A percentile compares a stretch with the other conserved stretches of the same genome.
Conservation (phyloP, 176 grass and related monocot species). For the Rhipidocladum racemiflorum region DNA sequence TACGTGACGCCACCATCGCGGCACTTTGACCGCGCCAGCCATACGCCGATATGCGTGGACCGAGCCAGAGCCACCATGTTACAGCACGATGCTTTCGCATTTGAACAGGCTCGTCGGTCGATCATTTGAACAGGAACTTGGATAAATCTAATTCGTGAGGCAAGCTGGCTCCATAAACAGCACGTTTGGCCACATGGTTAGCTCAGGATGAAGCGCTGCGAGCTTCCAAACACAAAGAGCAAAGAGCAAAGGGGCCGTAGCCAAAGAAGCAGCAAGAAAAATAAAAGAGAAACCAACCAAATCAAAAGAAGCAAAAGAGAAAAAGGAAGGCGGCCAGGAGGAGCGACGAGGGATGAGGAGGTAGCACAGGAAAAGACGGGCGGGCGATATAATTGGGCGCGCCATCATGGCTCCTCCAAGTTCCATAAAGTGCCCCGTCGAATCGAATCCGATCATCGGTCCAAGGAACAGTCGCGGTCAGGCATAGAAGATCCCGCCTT, state of each 20-base stretch:
- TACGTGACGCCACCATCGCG: not conserved
- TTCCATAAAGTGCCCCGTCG: constrained; percentile 50
- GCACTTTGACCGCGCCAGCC: not conserved
- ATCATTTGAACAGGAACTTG: not conserved
- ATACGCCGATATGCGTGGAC: not conserved
- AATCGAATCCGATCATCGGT: constrained; percentile 79
- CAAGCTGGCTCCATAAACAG: not conserved
- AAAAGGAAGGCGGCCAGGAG: constrained; percentile 1
- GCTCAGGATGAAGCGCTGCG: not conserved
- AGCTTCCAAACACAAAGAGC: constrained; percentile 23
- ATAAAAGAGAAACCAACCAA: constrained; percentile 38
- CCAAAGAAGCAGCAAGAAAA: constrained; percentile 27
- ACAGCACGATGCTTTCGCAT: not conserved
- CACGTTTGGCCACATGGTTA: constrained; percentile 49
- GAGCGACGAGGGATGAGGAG: not conserved
- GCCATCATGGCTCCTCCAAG: constrained; percentile 32
- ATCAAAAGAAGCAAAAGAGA: constrained; percentile 56
- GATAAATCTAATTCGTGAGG: not conserved
- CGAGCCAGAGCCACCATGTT: not conserved
- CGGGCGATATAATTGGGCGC: constrained; percentile 30
- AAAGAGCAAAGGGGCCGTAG: constrained; percentile 32
- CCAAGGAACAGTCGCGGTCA: constrained; percentile 77
- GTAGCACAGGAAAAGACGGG: constrained; percentile 59
- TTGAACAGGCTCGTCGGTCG: not conserved
- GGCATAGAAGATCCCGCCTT: constrained; percentile 75